Percentiles rank a stretch among this genome's conserved stretches.
These are phyloP conservation scores for Dendrostoma leiphaemia DNA, from an alignment of 2,329 filamentous ascomycete species.

Conservation along the genomic window DNA sequence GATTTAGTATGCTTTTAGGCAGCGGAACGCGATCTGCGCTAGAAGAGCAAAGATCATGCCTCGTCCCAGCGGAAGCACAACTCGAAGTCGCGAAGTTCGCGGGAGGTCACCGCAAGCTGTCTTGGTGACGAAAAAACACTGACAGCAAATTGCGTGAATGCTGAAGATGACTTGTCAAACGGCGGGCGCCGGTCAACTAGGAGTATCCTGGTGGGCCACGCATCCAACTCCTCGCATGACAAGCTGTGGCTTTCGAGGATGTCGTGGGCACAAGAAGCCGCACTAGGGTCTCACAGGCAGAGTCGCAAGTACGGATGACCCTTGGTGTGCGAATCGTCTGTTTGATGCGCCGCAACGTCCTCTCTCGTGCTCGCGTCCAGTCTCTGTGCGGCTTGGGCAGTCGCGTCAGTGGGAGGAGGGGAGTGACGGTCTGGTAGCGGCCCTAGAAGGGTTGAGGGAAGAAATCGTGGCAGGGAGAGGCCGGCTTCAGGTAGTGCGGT, in stretches of 20 bases:
- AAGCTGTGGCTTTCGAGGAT: conserved; percentile 19
- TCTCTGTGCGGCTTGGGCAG: conserved; percentile 14
- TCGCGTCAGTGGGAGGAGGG: conserved; percentile 16
- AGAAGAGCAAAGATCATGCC: conserved; percentile 17
- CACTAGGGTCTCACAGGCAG: conserved; percentile 37
- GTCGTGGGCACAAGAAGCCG: conserved; percentile 35
- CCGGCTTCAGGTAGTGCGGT: conserved; percentile 19
- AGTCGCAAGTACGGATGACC: conserved; percentile 18
- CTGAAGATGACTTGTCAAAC: conserved; percentile 22
- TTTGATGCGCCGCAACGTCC: conserved; percentile 17
- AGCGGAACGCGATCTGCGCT: conserved; percentile 15
- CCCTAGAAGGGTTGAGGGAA: conserved; percentile 15
- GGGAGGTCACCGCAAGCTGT: conserved; percentile 17
- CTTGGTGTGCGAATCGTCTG: conserved; percentile 14
- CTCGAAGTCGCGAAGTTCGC: conserved; percentile 25
- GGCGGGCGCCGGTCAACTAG: conserved; percentile 23
- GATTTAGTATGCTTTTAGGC: conserved; percentile 16
- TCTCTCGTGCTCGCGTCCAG: conserved; percentile 15
- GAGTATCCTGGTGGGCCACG: conserved; percentile 25
- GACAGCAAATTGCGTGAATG: conserved; percentile 22
- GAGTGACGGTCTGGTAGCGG: conserved; percentile 14
- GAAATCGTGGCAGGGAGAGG: conserved; percentile 19
- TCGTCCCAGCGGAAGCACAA: conserved; percentile 17
- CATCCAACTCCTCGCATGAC: conserved; percentile 20
- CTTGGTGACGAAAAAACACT: conserved; percentile 23